A percentile compares a stretch with the other conserved stretches of the same genome.
These are phyloP conservation scores for Fusarium luffae DNA, from an alignment of 2,329 filamentous ascomycete genomes.

Conservation along the genomic window DNA sequence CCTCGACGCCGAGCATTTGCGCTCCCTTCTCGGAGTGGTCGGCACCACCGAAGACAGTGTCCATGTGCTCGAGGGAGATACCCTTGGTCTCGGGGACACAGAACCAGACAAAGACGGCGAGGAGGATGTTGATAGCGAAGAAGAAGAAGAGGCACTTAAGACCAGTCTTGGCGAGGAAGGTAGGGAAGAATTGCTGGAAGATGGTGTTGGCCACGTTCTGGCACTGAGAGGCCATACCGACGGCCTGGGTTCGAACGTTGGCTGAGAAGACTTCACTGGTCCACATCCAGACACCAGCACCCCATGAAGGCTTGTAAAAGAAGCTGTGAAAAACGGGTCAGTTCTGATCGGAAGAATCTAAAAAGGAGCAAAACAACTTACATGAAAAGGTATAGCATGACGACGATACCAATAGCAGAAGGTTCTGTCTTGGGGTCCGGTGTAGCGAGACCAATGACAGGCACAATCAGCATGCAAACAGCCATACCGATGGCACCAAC, in stretches of 20 bases:
- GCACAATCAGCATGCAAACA: constrained; percentile 73
- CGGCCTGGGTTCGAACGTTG: constrained; percentile 77
- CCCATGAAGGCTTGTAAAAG: constrained; percentile 77
- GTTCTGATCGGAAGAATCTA: not conserved
- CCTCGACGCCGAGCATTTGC: constrained; percentile 42
- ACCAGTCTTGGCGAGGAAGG: constrained; percentile 68
- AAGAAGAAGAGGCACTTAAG: constrained; percentile 56
- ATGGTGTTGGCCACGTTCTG: constrained; percentile 74
- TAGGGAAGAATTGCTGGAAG: constrained; percentile 77
- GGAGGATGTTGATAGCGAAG: constrained; percentile 54
- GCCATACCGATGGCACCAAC: constrained; percentile 76
- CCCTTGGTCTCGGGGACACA: constrained; percentile 63
- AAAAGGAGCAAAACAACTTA: constrained; percentile 8
- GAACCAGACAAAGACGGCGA: constrained; percentile 62
- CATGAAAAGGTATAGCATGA: constrained; percentile 72
- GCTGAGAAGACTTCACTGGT: constrained; percentile 76
- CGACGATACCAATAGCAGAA: constrained; percentile 75
- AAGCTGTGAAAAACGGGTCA: constrained; percentile 51
- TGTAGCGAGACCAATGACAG: constrained; percentile 59
- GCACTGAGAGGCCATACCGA: constrained; percentile 71
- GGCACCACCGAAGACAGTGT: constrained; percentile 64
- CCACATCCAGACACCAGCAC: constrained; percentile 77
- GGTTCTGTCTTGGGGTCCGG: constrained; percentile 65
- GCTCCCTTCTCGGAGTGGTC: constrained; percentile 47
- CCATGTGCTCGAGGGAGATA: constrained; percentile 71